These are phyloP conservation scores for Chaetomium strumarium DNA, from an alignment of 2,329 filamentous ascomycete species.

Conservation along the genomic window DNA sequence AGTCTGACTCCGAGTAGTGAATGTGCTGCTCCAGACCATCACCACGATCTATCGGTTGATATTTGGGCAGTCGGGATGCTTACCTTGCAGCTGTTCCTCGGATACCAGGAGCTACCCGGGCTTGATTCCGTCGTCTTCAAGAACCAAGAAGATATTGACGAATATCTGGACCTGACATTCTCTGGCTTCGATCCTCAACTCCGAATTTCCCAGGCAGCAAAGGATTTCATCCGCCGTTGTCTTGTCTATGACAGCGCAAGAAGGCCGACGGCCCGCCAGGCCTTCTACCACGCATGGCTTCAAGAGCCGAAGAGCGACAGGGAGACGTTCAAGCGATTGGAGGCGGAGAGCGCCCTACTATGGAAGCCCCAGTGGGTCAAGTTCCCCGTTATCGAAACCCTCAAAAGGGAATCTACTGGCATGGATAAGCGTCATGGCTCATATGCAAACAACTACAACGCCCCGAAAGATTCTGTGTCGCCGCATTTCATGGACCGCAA, in stretches of 20 bases:
- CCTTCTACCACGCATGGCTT: slow-evolving; percentile 35
- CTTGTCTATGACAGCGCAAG: slow-evolving; percentile 28
- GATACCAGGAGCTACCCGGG: slow-evolving; percentile 23
- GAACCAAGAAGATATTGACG: slow-evolving; percentile 12
- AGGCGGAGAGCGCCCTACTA: slow-evolving; percentile 7
- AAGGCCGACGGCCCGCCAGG: slow-evolving; percentile 31
- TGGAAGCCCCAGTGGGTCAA: slow-evolving; percentile 21
- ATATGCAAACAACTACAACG: too few relatives aligned
- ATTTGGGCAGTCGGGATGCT: slow-evolving; percentile 50
- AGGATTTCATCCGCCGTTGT: slow-evolving; percentile 33
- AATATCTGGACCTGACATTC: slow-evolving; percentile 12
- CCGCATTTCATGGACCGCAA: background rate
- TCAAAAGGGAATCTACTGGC: background rate
- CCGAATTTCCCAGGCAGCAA: slow-evolving; percentile 19
- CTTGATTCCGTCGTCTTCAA: slow-evolving; percentile 13
- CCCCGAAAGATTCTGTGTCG: background rate
- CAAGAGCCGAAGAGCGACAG: slow-evolving; percentile 12
- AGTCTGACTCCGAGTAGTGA: slow-evolving; percentile 33
- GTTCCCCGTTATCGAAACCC: slow-evolving; percentile 14
- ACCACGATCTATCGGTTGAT: slow-evolving; percentile 39
- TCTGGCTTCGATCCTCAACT: slow-evolving; percentile 10
- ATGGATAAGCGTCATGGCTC: too few relatives aligned
- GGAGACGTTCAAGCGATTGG: slow-evolving; percentile 14
- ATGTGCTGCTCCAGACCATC: slow-evolving; percentile 23
- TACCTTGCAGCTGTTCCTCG: slow-evolving; percentile 30